Conservation (phyloP, 805 yeast species). For the Yueomyces sinensis region DNA sequence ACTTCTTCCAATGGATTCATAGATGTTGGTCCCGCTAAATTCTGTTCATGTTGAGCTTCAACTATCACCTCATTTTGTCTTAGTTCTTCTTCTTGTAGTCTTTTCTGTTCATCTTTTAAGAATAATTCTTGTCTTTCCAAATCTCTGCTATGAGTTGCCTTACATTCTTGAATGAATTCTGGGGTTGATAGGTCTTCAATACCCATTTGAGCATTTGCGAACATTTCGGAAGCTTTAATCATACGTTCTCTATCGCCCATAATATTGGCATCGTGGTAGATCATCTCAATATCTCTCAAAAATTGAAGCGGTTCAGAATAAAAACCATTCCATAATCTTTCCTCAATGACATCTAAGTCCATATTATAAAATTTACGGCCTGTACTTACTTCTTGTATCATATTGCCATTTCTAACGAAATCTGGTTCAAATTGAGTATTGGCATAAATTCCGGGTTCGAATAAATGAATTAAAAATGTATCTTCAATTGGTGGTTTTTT, state of each 20-base stretch:
- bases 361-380: constrained; percentile 69
- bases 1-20: constrained; percentile 6
- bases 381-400: constrained; percentile 69
- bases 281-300: constrained; percentile 71
- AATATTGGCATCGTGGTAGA: constrained; percentile 61
- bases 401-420: constrained; percentile 46
- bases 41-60: constrained; percentile 1
- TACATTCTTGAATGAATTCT: constrained; percentile 64
- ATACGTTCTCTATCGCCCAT: constrained; percentile 75
- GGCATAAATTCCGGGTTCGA: constrained; percentile 38
- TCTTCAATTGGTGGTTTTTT: constrained; percentile 87
- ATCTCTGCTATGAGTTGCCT: constrained; percentile 57
- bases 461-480: constrained; percentile 53
- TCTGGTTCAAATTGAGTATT: constrained; percentile 27
- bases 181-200: constrained; percentile 76
- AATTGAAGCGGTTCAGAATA: constrained; percentile 89
- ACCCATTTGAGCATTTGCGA: constrained; percentile 90
- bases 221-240: constrained; percentile 81
- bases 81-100: constrained; percentile 1
- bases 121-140: constrained; percentile 32
- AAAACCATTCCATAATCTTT: constrained; percentile 91
- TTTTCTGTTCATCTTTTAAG: constrained; percentile 25
- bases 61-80: constrained; percentile 2
- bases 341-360: constrained; percentile 90
- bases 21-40: neutral